phyloP scores from a whole-genome alignment of 106 monocot genomes.

The Ottelia alismoides region DNA sequence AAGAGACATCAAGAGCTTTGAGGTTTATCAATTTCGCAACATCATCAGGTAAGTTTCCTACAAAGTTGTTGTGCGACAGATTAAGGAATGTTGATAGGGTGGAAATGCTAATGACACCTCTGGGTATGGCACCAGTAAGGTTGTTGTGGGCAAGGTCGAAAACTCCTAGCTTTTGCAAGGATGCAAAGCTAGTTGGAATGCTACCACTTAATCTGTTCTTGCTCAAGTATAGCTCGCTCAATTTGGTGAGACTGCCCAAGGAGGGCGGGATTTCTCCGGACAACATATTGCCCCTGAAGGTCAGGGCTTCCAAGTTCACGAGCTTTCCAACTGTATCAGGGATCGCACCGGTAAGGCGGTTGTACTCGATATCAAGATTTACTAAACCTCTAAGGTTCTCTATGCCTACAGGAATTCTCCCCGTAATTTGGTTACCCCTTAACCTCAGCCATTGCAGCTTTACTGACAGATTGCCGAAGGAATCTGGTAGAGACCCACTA shows the following conservation, averaged over 20 bases:
- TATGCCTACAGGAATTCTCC: not conserved
- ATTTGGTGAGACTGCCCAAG: not conserved
- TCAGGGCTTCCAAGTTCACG: not conserved
- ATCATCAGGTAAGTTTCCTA: not conserved
- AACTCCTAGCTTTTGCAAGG: not conserved
- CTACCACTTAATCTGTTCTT: not conserved
- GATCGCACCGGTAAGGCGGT: not conserved
- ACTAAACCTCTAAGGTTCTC: not conserved
- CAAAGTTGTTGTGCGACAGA: not conserved
- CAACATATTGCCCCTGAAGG: not conserved
- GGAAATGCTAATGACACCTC: not conserved
- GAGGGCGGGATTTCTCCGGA: not conserved
- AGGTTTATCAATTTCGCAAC: not conserved
- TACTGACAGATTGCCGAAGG: not conserved
- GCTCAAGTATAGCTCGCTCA: not conserved
- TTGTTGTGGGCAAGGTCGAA: not conserved
- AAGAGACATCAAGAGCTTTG: not conserved
- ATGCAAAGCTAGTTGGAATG: not conserved
- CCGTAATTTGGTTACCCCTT: not conserved
- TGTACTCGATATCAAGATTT: not conserved
- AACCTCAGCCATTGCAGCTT: not conserved
- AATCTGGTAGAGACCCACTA: not conserved
- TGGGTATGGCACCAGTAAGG: conserved; percentile 1
- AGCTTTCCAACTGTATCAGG: not conserved
- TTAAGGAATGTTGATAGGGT: not conserved